phyloP scores from a whole-genome alignment of 1,139 yeast species.

The Saccharomyces uvarum region DNA sequence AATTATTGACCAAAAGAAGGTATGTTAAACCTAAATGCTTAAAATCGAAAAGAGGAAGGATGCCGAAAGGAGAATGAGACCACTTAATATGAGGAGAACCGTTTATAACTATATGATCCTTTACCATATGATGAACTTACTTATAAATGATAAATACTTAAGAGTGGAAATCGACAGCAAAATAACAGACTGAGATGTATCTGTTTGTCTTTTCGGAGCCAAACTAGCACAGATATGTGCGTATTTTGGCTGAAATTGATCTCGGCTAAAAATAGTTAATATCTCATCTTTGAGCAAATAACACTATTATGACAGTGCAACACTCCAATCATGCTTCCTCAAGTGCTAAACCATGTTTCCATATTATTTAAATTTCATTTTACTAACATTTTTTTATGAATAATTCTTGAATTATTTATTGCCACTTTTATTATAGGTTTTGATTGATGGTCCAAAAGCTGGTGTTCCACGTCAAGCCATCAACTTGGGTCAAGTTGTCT shows the following conservation, averaged over 20 bases:
- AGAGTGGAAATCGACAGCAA: background rate
- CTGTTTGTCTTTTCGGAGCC: background rate
- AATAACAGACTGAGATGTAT: background rate
- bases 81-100: background rate
- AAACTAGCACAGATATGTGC: background rate
- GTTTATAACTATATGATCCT: background rate
- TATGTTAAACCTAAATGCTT: conserved; percentile 39
- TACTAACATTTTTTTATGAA: conserved; percentile 6
- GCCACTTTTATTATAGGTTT: conserved; percentile 43
- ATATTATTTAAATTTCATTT: background rate
- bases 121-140: background rate
- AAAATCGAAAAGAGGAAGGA: background rate
- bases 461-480: conserved; percentile 88
- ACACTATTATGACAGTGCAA: background rate
- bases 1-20: conserved; percentile 98
- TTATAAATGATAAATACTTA: background rate
- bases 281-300: background rate
- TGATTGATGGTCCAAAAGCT: conserved; percentile 90
- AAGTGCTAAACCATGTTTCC: background rate
- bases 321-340: background rate
- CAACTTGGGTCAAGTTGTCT: conserved; percentile 76
- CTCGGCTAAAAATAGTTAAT: background rate
- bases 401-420: conserved; percentile 8
- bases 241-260: background rate
- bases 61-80: background rate